Base-by-base conservation (phyloP, 805 yeast genomes). In the Yamadazyma nakazawae region DNA sequence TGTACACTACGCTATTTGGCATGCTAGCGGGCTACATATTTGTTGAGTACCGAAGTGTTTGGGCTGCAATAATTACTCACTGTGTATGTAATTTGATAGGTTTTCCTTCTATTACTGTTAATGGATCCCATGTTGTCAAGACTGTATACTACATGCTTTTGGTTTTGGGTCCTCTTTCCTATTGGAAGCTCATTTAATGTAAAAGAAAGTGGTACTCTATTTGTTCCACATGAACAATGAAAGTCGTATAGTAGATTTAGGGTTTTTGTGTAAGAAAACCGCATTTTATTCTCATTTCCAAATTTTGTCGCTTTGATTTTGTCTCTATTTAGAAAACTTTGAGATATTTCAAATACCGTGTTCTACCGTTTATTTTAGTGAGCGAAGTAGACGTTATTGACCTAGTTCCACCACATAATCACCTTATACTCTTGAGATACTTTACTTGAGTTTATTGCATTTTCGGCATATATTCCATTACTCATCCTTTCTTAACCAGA, bases 1-100 rank as follows among this genome's bases (percentile, higher is more conserved):
- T 59, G 0, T 88, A 85, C 60, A 88, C 96, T 1, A 68, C 82
- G 4, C 48, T 84, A 9, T 88, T 88, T 64, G 96, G 96, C 1
- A 68, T 80, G 40, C 67, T 85, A 46, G 83, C 90, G 1, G 75
- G 82, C 50, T 71, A 71, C 48, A 48, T 84, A 8, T 81, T 78
- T 51, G 51, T 84, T n/a, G 64, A 74, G 47, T 73, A 50, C 16
- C 39, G 72, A 19, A 77, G 75, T 43, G 54, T 84, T 8, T 81
- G 83, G 82, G 67, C 81, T 17, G 70, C 84, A 21, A 62, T 82
- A 9, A 61, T 74, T 1, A 80, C 79, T 4, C 96, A 88, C 59
- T 58, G 74, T 1, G 71, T 83, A 47, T 88, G 96, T 61, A 88
- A 88, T 60, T 63, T 74, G 44, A 69, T 83, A 65, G 91, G 94